Percentiles rank a stretch among this genome's conserved stretches.
phyloP scores from a whole-genome alignment of 2,329 filamentous ascomycete genomes.

The Sporothrix phasma region DNA sequence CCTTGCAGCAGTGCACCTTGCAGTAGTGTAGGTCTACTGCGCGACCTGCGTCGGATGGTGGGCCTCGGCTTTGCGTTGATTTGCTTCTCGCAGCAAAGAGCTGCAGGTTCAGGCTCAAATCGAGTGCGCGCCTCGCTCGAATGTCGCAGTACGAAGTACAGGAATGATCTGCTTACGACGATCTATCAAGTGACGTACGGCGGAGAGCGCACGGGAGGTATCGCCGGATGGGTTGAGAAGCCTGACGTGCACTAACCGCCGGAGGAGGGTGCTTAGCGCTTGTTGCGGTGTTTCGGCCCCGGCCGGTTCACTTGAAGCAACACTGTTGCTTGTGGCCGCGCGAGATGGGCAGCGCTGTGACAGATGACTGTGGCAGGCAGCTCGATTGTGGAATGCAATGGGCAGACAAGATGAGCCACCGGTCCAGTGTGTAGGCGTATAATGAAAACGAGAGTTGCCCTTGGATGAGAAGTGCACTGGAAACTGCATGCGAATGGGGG shows the following conservation, averaged over 20 bases:
- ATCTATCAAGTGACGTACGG: not conserved
- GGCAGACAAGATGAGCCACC: not conserved
- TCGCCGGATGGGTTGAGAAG: not conserved
- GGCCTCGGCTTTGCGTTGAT: constrained; percentile 4
- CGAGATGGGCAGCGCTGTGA: not conserved
- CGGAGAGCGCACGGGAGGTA: not conserved
- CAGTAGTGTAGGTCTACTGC: constrained; percentile 6
- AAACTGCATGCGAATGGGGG: not conserved
- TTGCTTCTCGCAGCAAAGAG: not conserved
- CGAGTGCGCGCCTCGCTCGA: not conserved
- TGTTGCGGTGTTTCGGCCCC: not conserved
- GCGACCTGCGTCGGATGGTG: constrained; percentile 4
- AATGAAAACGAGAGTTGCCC: constrained; percentile 5
- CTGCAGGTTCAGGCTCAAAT: not conserved
- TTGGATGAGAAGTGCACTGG: not conserved
- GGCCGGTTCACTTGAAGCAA: not conserved
- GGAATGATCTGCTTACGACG: not conserved
- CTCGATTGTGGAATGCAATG: not conserved
- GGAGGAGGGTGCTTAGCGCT: not conserved
- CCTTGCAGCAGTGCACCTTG: constrained; percentile 10
- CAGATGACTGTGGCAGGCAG: too few species aligned
- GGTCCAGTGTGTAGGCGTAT: not conserved
- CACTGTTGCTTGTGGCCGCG: not conserved
- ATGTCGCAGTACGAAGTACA: not conserved
- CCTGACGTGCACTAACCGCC: too few species aligned